Percentiles rank a stretch among this genome's conserved stretches.
Conservation (phyloP, 2,329 filamentous ascomycete genomes). For the Akanthomyces muscarius region DNA sequence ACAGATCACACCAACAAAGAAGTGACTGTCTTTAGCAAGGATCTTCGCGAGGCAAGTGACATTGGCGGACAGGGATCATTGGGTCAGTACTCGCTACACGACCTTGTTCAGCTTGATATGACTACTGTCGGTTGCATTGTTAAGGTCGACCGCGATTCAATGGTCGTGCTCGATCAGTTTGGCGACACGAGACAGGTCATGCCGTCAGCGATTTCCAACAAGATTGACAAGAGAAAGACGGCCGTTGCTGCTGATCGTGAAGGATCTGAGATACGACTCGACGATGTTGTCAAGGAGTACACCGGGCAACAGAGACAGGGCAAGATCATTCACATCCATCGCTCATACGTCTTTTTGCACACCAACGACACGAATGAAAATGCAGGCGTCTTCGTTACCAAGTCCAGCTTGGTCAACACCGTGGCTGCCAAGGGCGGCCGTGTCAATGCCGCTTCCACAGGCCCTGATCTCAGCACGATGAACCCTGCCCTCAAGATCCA, state of each 20-base stretch:
- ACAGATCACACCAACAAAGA: conserved; percentile 91
- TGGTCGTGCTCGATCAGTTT: conserved; percentile 87
- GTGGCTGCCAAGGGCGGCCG: conserved; percentile 92
- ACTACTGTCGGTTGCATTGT: conserved; percentile 90
- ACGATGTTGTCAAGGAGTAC: conserved; percentile 89
- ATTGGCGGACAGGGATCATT: conserved; percentile 79
- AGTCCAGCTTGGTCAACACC: conserved; percentile 80
- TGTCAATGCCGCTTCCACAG: conserved; percentile 54
- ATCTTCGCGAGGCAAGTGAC: conserved; percentile 88
- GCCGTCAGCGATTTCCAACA: conserved; percentile 88
- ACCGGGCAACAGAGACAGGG: conserved; percentile 81
- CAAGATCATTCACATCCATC: conserved; percentile 88
- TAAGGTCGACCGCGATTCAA: conserved; percentile 89
- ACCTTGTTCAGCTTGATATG: conserved; percentile 89
- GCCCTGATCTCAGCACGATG: conserved; percentile 83
- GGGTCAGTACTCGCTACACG: conserved; percentile 88
- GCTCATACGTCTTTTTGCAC: conserved; percentile 87
- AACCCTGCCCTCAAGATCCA: conserved; percentile 83
- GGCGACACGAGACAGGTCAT: conserved; percentile 77
- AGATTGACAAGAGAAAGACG: conserved; percentile 74
- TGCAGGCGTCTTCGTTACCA: conserved; percentile 81
- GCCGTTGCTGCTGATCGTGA: conserved; percentile 90
- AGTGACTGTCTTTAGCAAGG: conserved; percentile 97
- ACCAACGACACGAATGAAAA: conserved; percentile 83
- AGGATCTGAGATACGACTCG: conserved; percentile 85